Conservation (phyloP, 257 asterid genomes). For the Solanum bukasovii region DNA sequence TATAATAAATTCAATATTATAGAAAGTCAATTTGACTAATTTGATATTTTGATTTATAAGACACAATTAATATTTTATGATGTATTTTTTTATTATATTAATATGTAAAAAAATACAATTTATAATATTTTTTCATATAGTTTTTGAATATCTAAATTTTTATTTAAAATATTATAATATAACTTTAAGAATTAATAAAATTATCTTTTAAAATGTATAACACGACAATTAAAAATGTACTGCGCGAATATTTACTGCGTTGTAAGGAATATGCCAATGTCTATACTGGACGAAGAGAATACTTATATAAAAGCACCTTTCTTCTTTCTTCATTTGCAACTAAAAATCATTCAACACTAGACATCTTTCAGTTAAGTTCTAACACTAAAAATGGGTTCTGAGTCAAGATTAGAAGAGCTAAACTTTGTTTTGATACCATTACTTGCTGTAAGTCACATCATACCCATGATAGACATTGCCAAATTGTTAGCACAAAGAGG, state of each 20-base stretch:
- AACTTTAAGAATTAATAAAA: too few relatives aligned
- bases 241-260: background rate
- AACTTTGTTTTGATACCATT: background rate
- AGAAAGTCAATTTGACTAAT: background rate
- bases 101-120: too few relatives aligned
- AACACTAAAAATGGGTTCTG: background rate
- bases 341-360: background rate
- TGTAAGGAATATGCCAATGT: background rate
- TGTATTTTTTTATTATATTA: too few relatives aligned
- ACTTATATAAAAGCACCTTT: background rate
- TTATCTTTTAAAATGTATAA: too few relatives aligned
- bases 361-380: background rate
- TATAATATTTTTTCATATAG: too few relatives aligned
- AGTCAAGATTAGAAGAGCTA: background rate
- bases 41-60: too few relatives aligned
- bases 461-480: background rate
- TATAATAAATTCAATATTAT: too few relatives aligned
- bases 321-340: background rate
- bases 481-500: background rate
- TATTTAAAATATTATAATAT: too few relatives aligned
- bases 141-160: too few relatives aligned
- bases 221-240: too few relatives aligned
- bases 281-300: background rate
- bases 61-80: fast-evolving
- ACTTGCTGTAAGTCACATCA: background rate